Conservation (phyloP, 2,329 filamentous ascomycete genomes). For the Chaetomium globosum region DNA sequence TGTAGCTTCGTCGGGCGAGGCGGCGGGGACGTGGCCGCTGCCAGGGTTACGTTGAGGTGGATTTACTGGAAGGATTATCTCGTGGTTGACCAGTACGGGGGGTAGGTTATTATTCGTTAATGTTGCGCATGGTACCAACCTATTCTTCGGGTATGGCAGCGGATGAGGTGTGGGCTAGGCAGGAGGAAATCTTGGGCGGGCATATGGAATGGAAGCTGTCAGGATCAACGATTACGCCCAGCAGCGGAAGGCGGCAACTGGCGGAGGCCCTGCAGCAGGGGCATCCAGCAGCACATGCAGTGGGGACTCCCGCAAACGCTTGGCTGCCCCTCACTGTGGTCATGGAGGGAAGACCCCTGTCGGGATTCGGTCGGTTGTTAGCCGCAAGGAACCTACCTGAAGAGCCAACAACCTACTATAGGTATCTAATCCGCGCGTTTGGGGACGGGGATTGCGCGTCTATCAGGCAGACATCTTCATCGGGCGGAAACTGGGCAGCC, state of each 20-base stretch:
- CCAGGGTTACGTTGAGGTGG: constrained; percentile 2
- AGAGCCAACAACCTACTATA: constrained; percentile 5
- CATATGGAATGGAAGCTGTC: not conserved
- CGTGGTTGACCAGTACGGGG: not conserved
- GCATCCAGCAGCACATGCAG: constrained; percentile 3
- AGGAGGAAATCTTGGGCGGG: not conserved
- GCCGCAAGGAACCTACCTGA: not conserved
- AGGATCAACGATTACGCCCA: not conserved
- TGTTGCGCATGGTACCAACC: not conserved
- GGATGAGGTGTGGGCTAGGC: not conserved
- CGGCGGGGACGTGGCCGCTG: constrained; percentile 12
- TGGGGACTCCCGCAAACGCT: constrained; percentile 9
- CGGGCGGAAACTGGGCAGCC: not conserved
- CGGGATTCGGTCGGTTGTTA: not conserved
- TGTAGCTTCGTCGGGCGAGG: not conserved
- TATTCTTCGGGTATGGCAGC: not conserved
- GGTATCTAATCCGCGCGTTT: constrained; percentile 1
- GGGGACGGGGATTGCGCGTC: constrained; percentile 8
- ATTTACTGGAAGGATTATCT: not conserved
- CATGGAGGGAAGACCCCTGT: constrained; percentile 6
- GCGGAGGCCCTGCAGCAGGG: constrained; percentile 6
- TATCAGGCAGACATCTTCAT: not conserved
- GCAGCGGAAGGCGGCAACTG: constrained; percentile 11
- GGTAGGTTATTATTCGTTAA: not conserved
- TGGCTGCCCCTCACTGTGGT: constrained; percentile 13